Conservation (phyloP, 495 filamentous ascomycete genomes). For the Neurospora intermedia region DNA sequence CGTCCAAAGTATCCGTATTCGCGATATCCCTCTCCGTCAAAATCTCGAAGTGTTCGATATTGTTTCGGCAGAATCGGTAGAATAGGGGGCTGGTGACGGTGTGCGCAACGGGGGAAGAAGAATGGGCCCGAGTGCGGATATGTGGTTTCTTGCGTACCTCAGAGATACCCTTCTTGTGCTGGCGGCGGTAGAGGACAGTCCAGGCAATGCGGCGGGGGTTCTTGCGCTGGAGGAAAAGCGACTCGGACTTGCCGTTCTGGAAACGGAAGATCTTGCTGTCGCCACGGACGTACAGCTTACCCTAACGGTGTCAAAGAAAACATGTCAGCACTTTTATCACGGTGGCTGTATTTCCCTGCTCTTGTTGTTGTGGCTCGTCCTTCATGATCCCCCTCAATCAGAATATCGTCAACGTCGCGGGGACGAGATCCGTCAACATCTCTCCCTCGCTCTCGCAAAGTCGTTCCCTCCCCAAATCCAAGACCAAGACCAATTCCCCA, state of each 20-base stretch:
- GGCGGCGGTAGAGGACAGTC: slow-evolving; percentile 94
- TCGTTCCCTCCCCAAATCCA: neutral
- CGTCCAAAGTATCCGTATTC: neutral
- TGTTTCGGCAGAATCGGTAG: neutral
- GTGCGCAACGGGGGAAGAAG: slow-evolving; percentile 7
- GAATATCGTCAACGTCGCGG: neutral
- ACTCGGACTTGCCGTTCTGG: slow-evolving; percentile 99
- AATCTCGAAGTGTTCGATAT: neutral
- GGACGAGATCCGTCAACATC: neutral
- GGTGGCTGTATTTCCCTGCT: neutral
- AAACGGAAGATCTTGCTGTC: slow-evolving; percentile 99
- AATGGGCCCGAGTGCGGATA: neutral
- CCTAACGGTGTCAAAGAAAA: slow-evolving; percentile 40
- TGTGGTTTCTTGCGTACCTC: slow-evolving; percentile 60
- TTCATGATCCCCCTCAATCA: neutral
- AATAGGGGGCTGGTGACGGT: neutral
- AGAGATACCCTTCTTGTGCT: slow-evolving; percentile 99
- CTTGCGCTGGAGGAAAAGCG: slow-evolving; percentile 99
- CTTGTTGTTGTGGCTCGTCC: neutral
- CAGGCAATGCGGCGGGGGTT: slow-evolving; percentile 98
- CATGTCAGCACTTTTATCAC: slow-evolving; percentile 17
- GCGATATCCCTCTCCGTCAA: neutral
- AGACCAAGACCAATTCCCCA: neutral
- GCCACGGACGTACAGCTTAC: slow-evolving; percentile 97
- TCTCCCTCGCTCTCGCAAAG: neutral